phyloP scores from a whole-genome alignment of 805 yeast genomes.

The Suhomyces xylopsoci region DNA sequence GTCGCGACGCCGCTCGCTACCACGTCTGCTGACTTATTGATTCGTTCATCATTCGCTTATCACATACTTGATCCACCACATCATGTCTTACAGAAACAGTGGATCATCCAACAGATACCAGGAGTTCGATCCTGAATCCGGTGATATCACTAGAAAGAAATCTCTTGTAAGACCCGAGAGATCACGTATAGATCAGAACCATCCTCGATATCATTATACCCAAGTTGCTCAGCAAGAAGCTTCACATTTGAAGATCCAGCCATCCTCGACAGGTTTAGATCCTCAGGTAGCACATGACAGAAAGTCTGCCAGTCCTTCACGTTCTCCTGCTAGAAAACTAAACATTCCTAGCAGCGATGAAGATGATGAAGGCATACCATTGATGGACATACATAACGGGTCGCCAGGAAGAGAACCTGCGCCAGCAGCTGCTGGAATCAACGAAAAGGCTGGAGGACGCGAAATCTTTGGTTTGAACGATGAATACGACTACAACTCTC shows the following conservation, averaged over 20 bases:
- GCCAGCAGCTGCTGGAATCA: not conserved
- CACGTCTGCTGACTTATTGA: not conserved
- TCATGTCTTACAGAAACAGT: conserved; percentile 32
- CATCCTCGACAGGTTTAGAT: conserved; percentile 71
- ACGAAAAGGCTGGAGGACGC: conserved; percentile 30
- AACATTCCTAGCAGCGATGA: conserved; percentile 7
- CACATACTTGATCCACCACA: not conserved
- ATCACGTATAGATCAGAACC: conserved; percentile 57
- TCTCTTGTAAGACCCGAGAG: conserved; percentile 87
- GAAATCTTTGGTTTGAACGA: conserved; percentile 62
- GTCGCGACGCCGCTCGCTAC: not conserved
- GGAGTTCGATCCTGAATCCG: conserved; percentile 43
- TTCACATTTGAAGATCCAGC: conserved; percentile 59
- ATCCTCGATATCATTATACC: conserved; percentile 76
- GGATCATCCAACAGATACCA: conserved; percentile 24
- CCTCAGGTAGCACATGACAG: conserved; percentile 36
- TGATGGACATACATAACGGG: conserved; percentile 34
- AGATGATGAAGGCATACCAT: conserved; percentile 41
- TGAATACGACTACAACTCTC: conserved; percentile 36
- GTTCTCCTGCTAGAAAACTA: not conserved
- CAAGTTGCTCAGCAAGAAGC: conserved; percentile 68
- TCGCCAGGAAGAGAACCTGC: conserved; percentile 9
- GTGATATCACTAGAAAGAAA: conserved; percentile 47
- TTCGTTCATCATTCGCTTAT: not conserved
- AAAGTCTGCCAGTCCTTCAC: conserved; percentile 5